Evolutionary conservation across 2,329 filamentous ascomycete species (phyloP).

Genomic region (Ophiocordyceps robertsii): DNA sequence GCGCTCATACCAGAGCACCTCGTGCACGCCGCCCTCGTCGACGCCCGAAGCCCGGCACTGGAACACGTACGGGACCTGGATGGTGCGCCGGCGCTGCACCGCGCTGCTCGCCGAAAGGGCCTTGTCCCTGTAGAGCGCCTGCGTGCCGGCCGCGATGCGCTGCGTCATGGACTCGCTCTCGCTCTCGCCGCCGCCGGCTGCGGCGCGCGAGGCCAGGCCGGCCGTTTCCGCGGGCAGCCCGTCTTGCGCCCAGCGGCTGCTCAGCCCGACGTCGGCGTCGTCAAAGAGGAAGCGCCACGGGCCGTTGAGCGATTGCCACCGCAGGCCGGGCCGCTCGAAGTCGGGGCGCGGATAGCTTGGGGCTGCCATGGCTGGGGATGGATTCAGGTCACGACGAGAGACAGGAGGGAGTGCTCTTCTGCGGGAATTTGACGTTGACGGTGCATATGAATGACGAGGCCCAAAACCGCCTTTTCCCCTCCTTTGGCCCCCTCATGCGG

Average conservation of each 20-base stretch:
- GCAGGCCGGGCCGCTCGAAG: constrained; percentile 40
- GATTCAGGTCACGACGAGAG: no score
- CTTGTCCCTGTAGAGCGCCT: constrained; percentile 32
- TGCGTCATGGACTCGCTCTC: constrained; percentile 20
- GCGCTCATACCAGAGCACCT: constrained; percentile 55
- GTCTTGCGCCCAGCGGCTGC: constrained; percentile 37
- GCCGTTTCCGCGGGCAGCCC: constrained; percentile 31
- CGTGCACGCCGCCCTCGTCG: constrained; percentile 46
- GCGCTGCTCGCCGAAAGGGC: constrained; percentile 17
- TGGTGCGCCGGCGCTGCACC: constrained; percentile 31
- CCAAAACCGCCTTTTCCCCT: no score
- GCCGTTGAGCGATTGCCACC: constrained; percentile 49
- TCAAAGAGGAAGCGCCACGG: constrained; percentile 53
- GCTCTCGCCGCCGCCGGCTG: constrained; percentile 24
- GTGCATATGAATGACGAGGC: no score
- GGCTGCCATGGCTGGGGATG: background rate
- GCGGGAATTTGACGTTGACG: no score
- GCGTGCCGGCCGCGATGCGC: constrained; percentile 34
- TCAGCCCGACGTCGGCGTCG: constrained; percentile 44
- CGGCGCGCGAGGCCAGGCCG: constrained; percentile 13
- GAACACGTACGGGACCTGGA: constrained; percentile 52
- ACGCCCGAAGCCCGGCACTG: constrained; percentile 51
- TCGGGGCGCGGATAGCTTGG: constrained; percentile 48
- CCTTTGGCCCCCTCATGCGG: no score
- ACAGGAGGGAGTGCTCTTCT: no score